Conservation (phyloP, 768 basidiomycete genomes). For the Suillus weaverae region DNA sequence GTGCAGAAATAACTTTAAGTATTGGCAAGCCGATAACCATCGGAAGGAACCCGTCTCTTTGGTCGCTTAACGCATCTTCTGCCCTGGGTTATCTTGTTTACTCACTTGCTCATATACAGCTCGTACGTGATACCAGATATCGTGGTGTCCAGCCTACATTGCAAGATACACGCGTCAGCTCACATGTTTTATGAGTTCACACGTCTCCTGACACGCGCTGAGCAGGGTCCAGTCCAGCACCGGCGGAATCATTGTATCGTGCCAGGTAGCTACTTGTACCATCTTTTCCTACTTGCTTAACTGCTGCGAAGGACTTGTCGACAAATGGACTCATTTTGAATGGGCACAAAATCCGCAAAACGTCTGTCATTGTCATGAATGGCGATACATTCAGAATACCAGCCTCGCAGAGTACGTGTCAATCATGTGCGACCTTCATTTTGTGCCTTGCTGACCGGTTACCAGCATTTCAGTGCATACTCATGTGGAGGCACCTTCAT, state of each 20-base stretch:
- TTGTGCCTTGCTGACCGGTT: constrained; percentile 1
- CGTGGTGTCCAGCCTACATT: constrained; percentile 70
- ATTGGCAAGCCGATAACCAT: constrained; percentile 65
- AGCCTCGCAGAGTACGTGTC: constrained; percentile 54
- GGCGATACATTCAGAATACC: constrained; percentile 72
- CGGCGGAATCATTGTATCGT: constrained; percentile 76
- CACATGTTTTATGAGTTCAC: background rate
- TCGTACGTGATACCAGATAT: constrained; percentile 65
- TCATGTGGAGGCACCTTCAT: constrained; percentile 52
- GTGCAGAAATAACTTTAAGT: constrained; percentile 56
- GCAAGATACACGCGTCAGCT: constrained; percentile 77
- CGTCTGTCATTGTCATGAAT: constrained; percentile 73
- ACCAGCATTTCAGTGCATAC: constrained; percentile 65
- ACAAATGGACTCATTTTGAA: constrained; percentile 77
- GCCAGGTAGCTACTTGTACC: constrained; percentile 50
- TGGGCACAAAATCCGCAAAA: constrained; percentile 63
- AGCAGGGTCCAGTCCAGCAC: constrained; percentile 65
- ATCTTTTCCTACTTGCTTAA: constrained; percentile 3
- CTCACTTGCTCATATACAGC: constrained; percentile 19
- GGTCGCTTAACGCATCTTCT: constrained; percentile 39
- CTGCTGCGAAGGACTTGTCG: constrained; percentile 63
- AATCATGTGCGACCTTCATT: background rate
- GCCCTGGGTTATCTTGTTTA: background rate
- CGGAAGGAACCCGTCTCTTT: constrained; percentile 68
- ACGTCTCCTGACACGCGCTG: background rate